Evolutionary conservation across 176 grass and related monocot species (phyloP), one percentile per base, ranked within the genome.

Genomic region (Carex cristatella): DNA sequence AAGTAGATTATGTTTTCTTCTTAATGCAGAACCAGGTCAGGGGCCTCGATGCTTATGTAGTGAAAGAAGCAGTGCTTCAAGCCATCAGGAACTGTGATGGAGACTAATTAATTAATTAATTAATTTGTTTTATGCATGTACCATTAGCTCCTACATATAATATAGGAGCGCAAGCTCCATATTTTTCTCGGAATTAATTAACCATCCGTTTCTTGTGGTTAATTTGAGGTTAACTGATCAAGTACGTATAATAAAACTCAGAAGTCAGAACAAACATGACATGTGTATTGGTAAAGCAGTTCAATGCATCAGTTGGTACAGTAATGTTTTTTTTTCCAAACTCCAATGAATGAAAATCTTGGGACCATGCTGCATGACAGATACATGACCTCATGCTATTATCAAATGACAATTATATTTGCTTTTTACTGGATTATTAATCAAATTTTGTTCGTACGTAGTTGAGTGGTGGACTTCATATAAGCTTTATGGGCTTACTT

Each of bases 61-160:
- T 99, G 32, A 94, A 92, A 72, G 87, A 92, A 86, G 91, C 96
- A 13, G 96, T 99, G n/a, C 38, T 93, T 40, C 93, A 88, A 81
- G 93, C 91, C 55, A 84, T 94, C 72, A 89, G 71, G 10, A 91
- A 77, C 38, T 92, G 90, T 80, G 85, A 73, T 0, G 89, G 68
- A 64, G 82, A 85, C 86, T 69, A 67, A 83, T 58, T 79, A 53
- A 38, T 72, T 44, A 79, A 85, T 84, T 69, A 67, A 83, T 58
- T 79, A 53, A 38, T 72, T 44, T 65, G 18, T 15, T 65, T 27
- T 13, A 65, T 64, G 79, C 10, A 81, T 65, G 74, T 32, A 38
- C 38, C 15, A 6, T 44, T 81, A 64, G 59, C 65, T 65, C 28
- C 28, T 58, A 35, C 5, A 13, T 58, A 16, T 79, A 37, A 58